Conservation (phyloP, 2,329 filamentous ascomycete species). For the Aspergillus cejpii region DNA sequence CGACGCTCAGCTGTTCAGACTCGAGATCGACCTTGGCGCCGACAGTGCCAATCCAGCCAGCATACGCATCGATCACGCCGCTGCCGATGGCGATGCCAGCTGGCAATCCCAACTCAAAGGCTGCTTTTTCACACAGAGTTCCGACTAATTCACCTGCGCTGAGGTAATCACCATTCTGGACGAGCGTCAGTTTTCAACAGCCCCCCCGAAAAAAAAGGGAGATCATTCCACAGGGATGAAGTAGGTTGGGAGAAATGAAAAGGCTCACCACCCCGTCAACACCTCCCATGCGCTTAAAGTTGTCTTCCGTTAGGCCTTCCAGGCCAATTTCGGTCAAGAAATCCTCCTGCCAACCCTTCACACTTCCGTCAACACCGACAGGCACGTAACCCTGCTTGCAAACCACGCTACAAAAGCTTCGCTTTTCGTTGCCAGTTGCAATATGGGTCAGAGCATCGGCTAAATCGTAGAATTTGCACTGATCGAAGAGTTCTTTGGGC, state of each 20-base stretch:
- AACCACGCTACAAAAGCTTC: conserved; percentile 91
- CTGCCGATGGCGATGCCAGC: conserved; percentile 87
- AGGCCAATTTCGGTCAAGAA: conserved; percentile 84
- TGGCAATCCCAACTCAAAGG: conserved; percentile 72
- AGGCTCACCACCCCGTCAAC: conserved; percentile 85
- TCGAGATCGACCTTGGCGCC: conserved; percentile 83
- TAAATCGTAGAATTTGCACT: conserved; percentile 96
- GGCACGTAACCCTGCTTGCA: conserved; percentile 97
- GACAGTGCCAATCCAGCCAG: conserved; percentile 98
- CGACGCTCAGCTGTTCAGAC: conserved; percentile 59
- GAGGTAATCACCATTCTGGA: conserved; percentile 80
- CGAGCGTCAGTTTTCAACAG: conserved; percentile 7
- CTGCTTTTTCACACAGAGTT: conserved; percentile 74
- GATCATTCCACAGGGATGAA: neutral
- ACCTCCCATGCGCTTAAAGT: conserved; percentile 89
- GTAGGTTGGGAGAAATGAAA: conserved; percentile 26
- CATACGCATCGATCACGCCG: conserved; percentile 96
- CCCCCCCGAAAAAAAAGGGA: neutral
- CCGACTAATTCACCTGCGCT: conserved; percentile 91
- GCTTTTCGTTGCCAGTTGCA: conserved; percentile 82
- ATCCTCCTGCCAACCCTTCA: conserved; percentile 97
- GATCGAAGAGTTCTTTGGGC: conserved; percentile 80
- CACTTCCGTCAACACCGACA: conserved; percentile 92
- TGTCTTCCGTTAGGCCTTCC: conserved; percentile 72
- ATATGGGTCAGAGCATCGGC: conserved; percentile 89